These are phyloP conservation scores for Amphirosellinia nigrospora DNA, from an alignment of 495 filamentous ascomycete species.

Conservation along the genomic window DNA sequence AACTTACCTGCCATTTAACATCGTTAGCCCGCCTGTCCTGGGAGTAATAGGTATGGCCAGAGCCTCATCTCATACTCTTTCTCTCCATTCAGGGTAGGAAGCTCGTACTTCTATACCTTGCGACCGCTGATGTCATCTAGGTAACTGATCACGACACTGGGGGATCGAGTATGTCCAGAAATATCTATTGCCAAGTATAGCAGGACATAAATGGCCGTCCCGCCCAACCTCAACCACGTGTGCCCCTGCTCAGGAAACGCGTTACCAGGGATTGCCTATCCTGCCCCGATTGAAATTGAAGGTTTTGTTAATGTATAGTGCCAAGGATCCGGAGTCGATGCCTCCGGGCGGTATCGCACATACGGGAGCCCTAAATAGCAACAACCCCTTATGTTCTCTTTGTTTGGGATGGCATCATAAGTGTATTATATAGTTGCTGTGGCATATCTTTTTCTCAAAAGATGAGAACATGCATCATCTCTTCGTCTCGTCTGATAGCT, in stretches of 20 bases:
- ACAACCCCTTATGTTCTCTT: not conserved
- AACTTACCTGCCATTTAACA: not conserved
- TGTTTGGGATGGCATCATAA: not conserved
- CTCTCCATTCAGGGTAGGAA: not conserved
- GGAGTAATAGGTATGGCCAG: no score
- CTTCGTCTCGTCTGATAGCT: not conserved
- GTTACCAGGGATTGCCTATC: not conserved
- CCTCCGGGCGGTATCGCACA: conserved; percentile 2
- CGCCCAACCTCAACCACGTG: not conserved
- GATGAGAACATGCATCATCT: not conserved
- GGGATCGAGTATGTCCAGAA: no score
- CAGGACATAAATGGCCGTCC: not conserved
- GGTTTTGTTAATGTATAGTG: not conserved
- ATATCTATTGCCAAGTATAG: not conserved
- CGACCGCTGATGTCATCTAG: not conserved
- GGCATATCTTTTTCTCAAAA: not conserved
- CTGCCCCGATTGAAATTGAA: not conserved
- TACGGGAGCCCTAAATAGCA: conserved; percentile 1
- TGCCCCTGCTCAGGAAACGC: not conserved
- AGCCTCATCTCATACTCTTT: no score
- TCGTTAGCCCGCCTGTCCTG: no score
- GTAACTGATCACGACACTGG: not conserved
- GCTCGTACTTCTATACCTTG: not conserved
- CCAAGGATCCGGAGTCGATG: not conserved
- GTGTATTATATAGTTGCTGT: not conserved